Base-by-base conservation (phyloP, 345 rosid genomes). In the Eucalyptus polybractea region DNA sequence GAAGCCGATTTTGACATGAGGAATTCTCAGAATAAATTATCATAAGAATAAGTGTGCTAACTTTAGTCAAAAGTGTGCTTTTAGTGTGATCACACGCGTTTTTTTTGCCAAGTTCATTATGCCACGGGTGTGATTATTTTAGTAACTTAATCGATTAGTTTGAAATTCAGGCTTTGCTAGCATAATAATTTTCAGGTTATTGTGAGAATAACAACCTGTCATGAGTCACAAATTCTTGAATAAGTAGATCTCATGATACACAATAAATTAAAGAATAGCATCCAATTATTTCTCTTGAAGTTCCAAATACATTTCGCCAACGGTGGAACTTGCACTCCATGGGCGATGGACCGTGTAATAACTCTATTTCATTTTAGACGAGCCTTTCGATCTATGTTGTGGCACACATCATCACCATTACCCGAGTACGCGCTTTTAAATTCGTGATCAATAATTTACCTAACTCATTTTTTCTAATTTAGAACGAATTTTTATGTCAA, bases 371-470 rank as follows among this genome's bases (percentile, higher is more conserved):
- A 37, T 10, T 37, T 37, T 37, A 10, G 83, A 72, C 3, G 1
- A 37, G 83, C 45, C 22, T 72, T 37, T 72, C 5, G 12, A 37
- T 40, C 24, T 9, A 69, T 9, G 22, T 69, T 42, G 44, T 2
- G 25, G 13, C 83, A 21, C 25, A 9, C 27, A 7, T 12, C 5
- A 24, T 33, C 14, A 72, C 14, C 5, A 0, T 1, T 11, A 10
- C 8, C 44, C 2, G 6, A 37, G 10, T 19, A 37, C 0, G 4
- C 14, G 2, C 13, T 2, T 21, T 72, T 72, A 19, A 37, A 10
- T 19, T 19, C 13, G 7, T 4, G 13, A 37, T 72, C 45, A 53
- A 37, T 37, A 5, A 37, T 72, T 72, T 72, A 10, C 8, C 25
- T 6, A 21, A 72, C 45, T 37, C 25, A 3, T 17, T 33, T 69